phyloP scores from a whole-genome alignment of 108 stramenopile genomes.

The Mediolabrus comicus region DNA sequence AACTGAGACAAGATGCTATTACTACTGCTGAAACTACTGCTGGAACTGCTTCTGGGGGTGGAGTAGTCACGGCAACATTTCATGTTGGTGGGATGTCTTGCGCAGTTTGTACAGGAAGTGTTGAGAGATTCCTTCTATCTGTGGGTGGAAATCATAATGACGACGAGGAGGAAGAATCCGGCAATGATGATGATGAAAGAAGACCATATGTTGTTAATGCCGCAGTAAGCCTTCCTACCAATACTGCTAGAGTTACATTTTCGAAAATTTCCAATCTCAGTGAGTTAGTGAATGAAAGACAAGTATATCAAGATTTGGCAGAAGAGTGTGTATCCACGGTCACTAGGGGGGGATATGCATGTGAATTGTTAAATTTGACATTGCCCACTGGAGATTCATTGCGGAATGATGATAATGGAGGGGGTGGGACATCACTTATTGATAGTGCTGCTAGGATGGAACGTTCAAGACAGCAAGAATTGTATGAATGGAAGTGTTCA shows the following conservation, averaged over 20 bases:
- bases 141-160: conserved; percentile 4
- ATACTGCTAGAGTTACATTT: conserved; percentile 42
- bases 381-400: background rate
- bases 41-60: background rate
- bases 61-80: conserved; percentile 28
- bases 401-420: background rate
- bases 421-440: conserved; percentile 30
- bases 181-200: background rate
- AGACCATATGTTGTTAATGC: conserved; percentile 33
- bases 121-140: conserved; percentile 44
- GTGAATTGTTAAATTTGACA: conserved; percentile 38
- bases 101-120: conserved; percentile 69
- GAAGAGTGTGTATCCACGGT: conserved; percentile 46
- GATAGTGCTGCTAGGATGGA: conserved; percentile 59
- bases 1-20: background rate
- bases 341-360: conserved; percentile 53
- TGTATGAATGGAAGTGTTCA: conserved; percentile 46
- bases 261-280: conserved; percentile 1
- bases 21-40: background rate
- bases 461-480: conserved; percentile 46
- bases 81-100: conserved; percentile 70
- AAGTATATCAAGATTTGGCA: conserved; percentile 23
- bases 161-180: background rate
- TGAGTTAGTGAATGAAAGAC: no score
- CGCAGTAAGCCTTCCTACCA: conserved; percentile 51